Evolutionary conservation across 768 basidiomycete species (phyloP).

Genomic region (Harrya chromipes): DNA sequence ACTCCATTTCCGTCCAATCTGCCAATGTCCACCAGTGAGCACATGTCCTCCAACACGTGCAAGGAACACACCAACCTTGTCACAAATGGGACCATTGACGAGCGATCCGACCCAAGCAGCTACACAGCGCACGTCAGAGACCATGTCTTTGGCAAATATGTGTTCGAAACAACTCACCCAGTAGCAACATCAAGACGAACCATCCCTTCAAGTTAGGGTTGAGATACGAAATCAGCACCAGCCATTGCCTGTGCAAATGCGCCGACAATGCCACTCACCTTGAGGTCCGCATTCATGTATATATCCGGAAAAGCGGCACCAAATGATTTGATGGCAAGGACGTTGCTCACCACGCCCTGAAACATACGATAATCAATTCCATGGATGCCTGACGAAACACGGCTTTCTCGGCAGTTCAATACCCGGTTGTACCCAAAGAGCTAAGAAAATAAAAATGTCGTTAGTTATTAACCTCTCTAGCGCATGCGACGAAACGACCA

Average conservation of each 20-base stretch:
- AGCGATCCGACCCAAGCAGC: too few relatives aligned
- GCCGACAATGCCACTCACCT: conserved; percentile 10
- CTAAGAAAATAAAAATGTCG: conserved; percentile 5
- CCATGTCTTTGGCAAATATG: too few relatives aligned
- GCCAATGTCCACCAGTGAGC: background rate
- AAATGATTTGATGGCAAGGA: too few relatives aligned
- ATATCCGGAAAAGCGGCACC: conserved; percentile 32
- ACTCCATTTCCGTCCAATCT: conserved; percentile 29
- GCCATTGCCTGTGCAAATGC: background rate
- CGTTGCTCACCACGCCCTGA: conserved; percentile 33
- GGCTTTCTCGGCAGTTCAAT: background rate
- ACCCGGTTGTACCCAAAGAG: conserved; percentile 34
- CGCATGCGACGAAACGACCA: background rate
- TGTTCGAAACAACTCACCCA: conserved; percentile 26
- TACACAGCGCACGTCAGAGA: too few relatives aligned
- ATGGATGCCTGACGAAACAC: background rate
- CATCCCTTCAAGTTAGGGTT: conserved; percentile 21
- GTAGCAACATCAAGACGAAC: conserved; percentile 29
- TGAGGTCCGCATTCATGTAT: conserved; percentile 26
- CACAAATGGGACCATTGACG: too few relatives aligned
- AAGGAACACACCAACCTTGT: background rate
- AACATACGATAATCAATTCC: background rate
- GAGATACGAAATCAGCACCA: background rate
- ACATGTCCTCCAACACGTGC: background rate
- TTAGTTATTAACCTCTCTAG: background rate